Percentiles rank a stretch among this genome's conserved stretches.
These are phyloP conservation scores for Seminavis robusta DNA, from an alignment of 108 stramenopile genomes.

Conservation along the genomic window DNA sequence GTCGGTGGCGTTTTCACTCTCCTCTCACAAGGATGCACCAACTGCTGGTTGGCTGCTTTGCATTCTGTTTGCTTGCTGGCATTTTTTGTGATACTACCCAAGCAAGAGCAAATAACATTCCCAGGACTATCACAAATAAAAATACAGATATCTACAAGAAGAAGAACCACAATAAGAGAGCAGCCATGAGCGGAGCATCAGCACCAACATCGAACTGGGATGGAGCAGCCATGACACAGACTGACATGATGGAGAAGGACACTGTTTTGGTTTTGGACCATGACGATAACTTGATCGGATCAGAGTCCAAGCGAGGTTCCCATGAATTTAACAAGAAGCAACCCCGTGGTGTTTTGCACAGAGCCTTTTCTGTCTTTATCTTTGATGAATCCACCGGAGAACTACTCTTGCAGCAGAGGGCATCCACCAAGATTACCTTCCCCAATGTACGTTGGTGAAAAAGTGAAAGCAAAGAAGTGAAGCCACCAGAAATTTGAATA, in stretches of 20 bases:
- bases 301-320: slow-evolving; percentile 62
- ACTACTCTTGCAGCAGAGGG: slow-evolving; percentile 94
- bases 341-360: slow-evolving; percentile 86
- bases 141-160: background rate
- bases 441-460: slow-evolving; percentile 86
- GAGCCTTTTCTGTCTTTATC: slow-evolving; percentile 98
- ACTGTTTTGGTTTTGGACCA: slow-evolving; percentile 79
- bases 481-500: background rate
- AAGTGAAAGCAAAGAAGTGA: too few species aligned
- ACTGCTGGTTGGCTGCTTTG: too few species aligned
- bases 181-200: background rate
- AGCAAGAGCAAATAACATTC: too few species aligned
- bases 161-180: background rate
- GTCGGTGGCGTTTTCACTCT: too few species aligned
- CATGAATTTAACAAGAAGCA: slow-evolving; percentile 64
- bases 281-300: slow-evolving; percentile 77
- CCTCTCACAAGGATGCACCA: too few species aligned
- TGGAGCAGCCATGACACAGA: slow-evolving; percentile 69
- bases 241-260: slow-evolving; percentile 81
- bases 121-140: too few species aligned
- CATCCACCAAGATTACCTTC: slow-evolving; percentile 95
- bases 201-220: slow-evolving; percentile 41
- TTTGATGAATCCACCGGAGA: slow-evolving; percentile 87
- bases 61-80: too few species aligned
- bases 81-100: too few species aligned